Evolutionary conservation across 495 filamentous ascomycete genomes (phyloP).

Genomic region (Pyronema domesticum): DNA sequence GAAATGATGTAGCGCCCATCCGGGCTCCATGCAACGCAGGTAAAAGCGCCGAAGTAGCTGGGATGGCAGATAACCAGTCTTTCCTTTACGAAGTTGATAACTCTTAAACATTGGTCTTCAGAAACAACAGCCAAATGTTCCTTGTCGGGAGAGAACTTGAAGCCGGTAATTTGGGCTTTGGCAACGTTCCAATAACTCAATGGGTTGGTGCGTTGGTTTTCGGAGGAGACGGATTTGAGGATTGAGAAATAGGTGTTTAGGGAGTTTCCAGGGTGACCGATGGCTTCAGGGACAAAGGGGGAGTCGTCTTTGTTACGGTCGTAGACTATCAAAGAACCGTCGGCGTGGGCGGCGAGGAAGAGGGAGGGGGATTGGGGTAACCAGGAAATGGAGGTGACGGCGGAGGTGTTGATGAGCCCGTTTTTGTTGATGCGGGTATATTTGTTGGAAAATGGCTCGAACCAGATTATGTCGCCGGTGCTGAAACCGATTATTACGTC

Average conservation of each 20-base stretch:
- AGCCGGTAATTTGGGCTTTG: slow-evolving; percentile 70
- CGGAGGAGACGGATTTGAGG: slow-evolving; percentile 75
- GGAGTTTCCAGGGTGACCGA: slow-evolving; percentile 4
- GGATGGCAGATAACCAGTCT: slow-evolving; percentile 37
- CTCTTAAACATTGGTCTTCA: slow-evolving; percentile 74
- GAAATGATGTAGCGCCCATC: slow-evolving; percentile 92
- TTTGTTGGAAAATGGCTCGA: slow-evolving; percentile 89
- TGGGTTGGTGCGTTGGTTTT: slow-evolving; percentile 84
- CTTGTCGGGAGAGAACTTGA: slow-evolving; percentile 75
- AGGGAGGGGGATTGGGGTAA: slow-evolving; percentile 84
- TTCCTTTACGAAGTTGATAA: slow-evolving; percentile 84
- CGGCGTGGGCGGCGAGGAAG: slow-evolving; percentile 82
- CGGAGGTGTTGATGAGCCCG: slow-evolving; percentile 60
- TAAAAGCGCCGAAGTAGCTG: slow-evolving; percentile 81
- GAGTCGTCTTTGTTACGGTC: slow-evolving; percentile 98
- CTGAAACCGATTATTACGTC: slow-evolving; percentile 93
- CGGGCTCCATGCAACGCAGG: slow-evolving; percentile 91
- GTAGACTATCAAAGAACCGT: slow-evolving; percentile 85
- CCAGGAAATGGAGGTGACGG: slow-evolving; percentile 80
- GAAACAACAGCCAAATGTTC: slow-evolving; percentile 78
- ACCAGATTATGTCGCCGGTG: slow-evolving; percentile 94
- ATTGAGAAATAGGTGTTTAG: slow-evolving; percentile 28
- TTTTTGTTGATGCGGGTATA: slow-evolving; percentile 96
- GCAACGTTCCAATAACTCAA: slow-evolving; percentile 81
- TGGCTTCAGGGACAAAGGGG: slow-evolving; percentile 40